These are phyloP conservation scores for Candida yuanshanica DNA, from an alignment of 805 yeast genomes.

Conservation along the genomic window DNA sequence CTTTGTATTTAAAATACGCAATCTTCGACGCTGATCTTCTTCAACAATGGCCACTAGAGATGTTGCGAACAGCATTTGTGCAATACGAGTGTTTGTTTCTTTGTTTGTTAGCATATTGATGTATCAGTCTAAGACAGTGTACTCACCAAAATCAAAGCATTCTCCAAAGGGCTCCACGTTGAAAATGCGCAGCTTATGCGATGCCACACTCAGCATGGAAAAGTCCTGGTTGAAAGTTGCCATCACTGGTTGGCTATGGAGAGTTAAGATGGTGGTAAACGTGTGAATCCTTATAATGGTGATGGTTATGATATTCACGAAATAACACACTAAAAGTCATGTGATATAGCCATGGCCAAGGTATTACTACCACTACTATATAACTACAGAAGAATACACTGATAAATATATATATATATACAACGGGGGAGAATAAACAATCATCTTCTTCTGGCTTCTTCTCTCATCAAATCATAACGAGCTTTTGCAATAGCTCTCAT, in stretches of 20 bases:
- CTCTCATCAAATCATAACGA: conserved; percentile 27
- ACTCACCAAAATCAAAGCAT: conserved; percentile 44
- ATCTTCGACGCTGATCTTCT: conserved; percentile 60
- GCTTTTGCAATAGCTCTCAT: conserved; percentile 37
- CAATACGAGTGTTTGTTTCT: conserved; percentile 47
- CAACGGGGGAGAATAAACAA: not conserved
- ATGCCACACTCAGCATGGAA: conserved; percentile 50
- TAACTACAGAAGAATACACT: not conserved
- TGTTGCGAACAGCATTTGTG: conserved; percentile 89
- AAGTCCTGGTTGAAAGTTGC: conserved; percentile 68
- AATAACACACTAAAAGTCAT: too few species aligned
- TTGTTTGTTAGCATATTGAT: too few species aligned
- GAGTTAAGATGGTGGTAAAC: not conserved
- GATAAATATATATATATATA: conserved; percentile 1
- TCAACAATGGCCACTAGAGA: conserved; percentile 83
- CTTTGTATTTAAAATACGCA: conserved; percentile 66
- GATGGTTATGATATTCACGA: too few species aligned
- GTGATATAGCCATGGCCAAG: too few species aligned
- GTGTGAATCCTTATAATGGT: too few species aligned
- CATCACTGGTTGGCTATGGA: not conserved
- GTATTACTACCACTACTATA: not conserved
- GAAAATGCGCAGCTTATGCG: conserved; percentile 66
- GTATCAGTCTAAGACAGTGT: not conserved
- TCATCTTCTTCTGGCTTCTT: conserved; percentile 17
- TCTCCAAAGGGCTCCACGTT: conserved; percentile 86